phyloP scores from a whole-genome alignment of 2,329 filamentous ascomycete species.

The Neofusicoccum sp. region DNA sequence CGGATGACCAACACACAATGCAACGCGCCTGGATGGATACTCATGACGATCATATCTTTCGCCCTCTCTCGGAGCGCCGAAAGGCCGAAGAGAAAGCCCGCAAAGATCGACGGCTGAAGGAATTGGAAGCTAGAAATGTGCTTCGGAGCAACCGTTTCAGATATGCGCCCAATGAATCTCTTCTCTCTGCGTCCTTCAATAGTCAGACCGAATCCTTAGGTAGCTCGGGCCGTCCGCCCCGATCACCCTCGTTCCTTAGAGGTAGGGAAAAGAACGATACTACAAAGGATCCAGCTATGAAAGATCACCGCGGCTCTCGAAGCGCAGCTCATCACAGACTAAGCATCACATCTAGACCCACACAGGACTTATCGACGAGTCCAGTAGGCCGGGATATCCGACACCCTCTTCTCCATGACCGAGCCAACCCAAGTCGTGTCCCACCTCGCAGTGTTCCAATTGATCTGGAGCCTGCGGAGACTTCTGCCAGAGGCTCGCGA shows the following conservation, averaged over 20 bases:
- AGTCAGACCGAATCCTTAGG: constrained; percentile 26
- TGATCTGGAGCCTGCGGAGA: background rate
- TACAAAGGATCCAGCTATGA: background rate
- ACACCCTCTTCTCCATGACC: background rate
- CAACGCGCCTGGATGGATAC: constrained; percentile 37
- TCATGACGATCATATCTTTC: constrained; percentile 37
- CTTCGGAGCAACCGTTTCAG: constrained; percentile 3
- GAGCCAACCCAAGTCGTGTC: background rate
- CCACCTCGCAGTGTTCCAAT: constrained; percentile 4
- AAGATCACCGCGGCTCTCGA: background rate
- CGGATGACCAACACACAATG: constrained; percentile 8
- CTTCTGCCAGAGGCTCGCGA: too few species aligned
- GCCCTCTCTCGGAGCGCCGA: constrained; percentile 23
- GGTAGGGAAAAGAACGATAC: background rate
- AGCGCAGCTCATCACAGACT: background rate
- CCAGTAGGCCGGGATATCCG: background rate
- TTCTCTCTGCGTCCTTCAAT: constrained; percentile 32
- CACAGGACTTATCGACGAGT: background rate
- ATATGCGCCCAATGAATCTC: constrained; percentile 6
- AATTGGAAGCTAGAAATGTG: constrained; percentile 11
- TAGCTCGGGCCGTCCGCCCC: constrained; percentile 26
- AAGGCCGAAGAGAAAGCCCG: constrained; percentile 8
- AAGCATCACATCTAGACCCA: background rate
- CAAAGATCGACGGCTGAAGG: constrained; percentile 11
- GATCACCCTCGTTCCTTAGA: background rate